These are phyloP conservation scores for Crucibulum laeve DNA, from an alignment of 768 basidiomycete species.

Conservation along the genomic window DNA sequence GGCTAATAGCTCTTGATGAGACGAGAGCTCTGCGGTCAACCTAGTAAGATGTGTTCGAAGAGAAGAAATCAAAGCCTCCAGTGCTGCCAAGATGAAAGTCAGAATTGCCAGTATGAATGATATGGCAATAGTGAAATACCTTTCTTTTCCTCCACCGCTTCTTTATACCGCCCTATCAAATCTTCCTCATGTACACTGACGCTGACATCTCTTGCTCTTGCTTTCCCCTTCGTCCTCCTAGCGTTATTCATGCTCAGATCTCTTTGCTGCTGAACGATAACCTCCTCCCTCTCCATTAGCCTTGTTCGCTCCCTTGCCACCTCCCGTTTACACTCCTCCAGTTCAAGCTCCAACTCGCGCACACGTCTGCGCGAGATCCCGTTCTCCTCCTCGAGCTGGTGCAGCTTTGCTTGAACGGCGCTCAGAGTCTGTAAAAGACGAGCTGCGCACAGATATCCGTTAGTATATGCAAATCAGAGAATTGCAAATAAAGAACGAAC, in stretches of 20 bases:
- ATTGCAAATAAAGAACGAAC: constrained; percentile 26
- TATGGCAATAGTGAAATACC: constrained; percentile 38
- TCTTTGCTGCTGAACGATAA: constrained; percentile 30
- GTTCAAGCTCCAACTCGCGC: constrained; percentile 81
- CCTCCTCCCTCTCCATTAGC: constrained; percentile 53
- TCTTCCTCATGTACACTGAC: constrained; percentile 31
- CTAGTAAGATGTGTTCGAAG: constrained; percentile 73
- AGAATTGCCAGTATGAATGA: constrained; percentile 9
- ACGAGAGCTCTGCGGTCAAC: constrained; percentile 73
- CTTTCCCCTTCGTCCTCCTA: constrained; percentile 33
- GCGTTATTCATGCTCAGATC: constrained; percentile 18
- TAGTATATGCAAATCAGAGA: not conserved
- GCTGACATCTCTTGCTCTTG: constrained; percentile 20
- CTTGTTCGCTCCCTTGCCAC: constrained; percentile 66
- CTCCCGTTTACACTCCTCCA: constrained; percentile 81
- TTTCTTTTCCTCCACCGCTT: constrained; percentile 86
- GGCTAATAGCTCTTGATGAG: constrained; percentile 66
- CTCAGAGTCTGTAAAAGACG: constrained; percentile 60
- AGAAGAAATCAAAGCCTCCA: constrained; percentile 74
- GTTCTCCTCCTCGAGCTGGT: constrained; percentile 78
- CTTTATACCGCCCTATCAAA: constrained; percentile 53
- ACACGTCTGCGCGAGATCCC: constrained; percentile 76
- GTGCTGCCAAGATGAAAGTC: constrained; percentile 39
- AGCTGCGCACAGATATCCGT: constrained; percentile 28
- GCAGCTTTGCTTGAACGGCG: constrained; percentile 62